These are phyloP conservation scores for Darksidea phi DNA, from an alignment of 495 filamentous ascomycete species.

Conservation along the genomic window DNA sequence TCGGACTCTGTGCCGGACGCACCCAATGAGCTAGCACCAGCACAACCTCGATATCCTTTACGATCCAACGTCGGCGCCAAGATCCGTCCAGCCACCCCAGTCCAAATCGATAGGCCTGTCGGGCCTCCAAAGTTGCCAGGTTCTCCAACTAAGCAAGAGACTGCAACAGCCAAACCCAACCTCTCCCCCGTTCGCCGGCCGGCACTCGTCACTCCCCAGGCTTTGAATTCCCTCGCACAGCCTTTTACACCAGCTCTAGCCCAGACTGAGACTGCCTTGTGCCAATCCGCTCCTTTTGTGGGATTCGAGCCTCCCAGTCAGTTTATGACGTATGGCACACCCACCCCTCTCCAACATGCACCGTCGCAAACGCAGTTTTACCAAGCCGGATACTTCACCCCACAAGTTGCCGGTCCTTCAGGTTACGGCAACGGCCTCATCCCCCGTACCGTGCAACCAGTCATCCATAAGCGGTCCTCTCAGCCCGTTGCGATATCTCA, in stretches of 20 bases:
- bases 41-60: neutral
- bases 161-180: too few relatives aligned
- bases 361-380: neutral
- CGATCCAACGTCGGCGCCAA: slow-evolving; percentile 15
- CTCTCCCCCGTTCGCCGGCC: too few relatives aligned
- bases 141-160: too few relatives aligned
- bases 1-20: neutral
- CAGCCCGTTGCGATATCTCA: neutral
- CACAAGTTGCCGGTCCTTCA: neutral
- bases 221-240: too few relatives aligned
- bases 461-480: neutral
- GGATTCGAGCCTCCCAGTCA: neutral
- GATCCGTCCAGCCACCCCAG: slow-evolving; percentile 1
- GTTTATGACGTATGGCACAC: neutral
- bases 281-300: neutral
- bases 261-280: too few relatives aligned
- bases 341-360: neutral
- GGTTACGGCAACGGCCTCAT: slow-evolving; percentile 9
- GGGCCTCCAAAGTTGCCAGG: too few relatives aligned
- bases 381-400: neutral
- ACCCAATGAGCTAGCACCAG: neutral
- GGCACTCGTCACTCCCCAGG: too few relatives aligned
- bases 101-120: neutral
- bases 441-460: slow-evolving; percentile 8
- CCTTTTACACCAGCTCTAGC: too few relatives aligned